phyloP scores from a whole-genome alignment of 2,329 filamentous ascomycete genomes.

The Stemphylium beticola region DNA sequence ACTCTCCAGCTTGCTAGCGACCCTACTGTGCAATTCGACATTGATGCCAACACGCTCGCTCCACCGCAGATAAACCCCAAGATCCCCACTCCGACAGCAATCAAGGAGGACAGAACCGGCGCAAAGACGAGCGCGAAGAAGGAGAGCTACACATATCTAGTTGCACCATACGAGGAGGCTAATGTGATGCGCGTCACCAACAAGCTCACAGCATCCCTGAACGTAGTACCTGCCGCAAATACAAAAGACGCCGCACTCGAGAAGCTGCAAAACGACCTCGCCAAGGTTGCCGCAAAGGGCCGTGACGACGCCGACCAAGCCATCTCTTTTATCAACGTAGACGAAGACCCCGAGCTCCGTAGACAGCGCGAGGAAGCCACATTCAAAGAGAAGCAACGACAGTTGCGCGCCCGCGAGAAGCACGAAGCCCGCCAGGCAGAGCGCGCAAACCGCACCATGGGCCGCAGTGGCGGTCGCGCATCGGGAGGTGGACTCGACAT shows the following conservation, averaged over 20 bases:
- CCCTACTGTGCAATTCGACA: slow-evolving; percentile 73
- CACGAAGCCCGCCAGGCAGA: slow-evolving; percentile 69
- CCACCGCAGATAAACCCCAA: slow-evolving; percentile 60
- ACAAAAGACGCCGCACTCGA: slow-evolving; percentile 75
- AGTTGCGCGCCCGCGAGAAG: slow-evolving; percentile 68
- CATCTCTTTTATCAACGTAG: slow-evolving; percentile 71
- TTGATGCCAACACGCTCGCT: slow-evolving; percentile 72
- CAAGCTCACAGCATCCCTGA: slow-evolving; percentile 76
- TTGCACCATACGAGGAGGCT: slow-evolving; percentile 71
- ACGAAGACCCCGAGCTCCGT: slow-evolving; percentile 75
- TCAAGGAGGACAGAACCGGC: slow-evolving; percentile 22
- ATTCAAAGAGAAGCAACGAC: slow-evolving; percentile 74
- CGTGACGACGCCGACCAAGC: slow-evolving; percentile 55
- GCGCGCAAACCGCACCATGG: slow-evolving; percentile 57
- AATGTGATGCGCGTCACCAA: slow-evolving; percentile 75
- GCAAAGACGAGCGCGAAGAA: slow-evolving; percentile 52
- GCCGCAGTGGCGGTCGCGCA: slow-evolving; percentile 59
- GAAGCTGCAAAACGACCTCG: slow-evolving; percentile 70
- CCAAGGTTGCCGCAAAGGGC: slow-evolving; percentile 63
- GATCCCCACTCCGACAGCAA: slow-evolving; percentile 56
- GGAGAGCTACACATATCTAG: slow-evolving; percentile 78
- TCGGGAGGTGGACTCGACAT: slow-evolving; percentile 68
- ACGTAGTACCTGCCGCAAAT: slow-evolving; percentile 69
- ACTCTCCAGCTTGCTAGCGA: slow-evolving; percentile 76
- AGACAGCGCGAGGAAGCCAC: slow-evolving; percentile 75